These are phyloP conservation scores for Bothriochloa decipiens DNA, from an alignment of 176 grass and related monocot genomes.

Conservation along the genomic window DNA sequence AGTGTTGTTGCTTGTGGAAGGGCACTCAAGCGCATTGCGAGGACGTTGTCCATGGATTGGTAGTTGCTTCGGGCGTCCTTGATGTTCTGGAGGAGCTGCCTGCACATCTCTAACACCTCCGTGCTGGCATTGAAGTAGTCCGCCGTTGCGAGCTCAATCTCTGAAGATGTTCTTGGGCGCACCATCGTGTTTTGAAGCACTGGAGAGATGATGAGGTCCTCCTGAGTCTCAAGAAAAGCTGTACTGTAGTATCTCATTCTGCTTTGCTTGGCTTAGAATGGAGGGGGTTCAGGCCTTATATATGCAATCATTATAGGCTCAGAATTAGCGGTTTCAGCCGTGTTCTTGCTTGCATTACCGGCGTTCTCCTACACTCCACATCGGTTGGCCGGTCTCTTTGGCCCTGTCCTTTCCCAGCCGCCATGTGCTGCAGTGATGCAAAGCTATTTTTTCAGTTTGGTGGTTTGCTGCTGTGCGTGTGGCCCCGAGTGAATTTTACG, in stretches of 20 bases:
- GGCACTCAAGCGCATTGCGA: neutral
- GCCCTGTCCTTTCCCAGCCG: neutral
- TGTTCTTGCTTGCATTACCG: too few species aligned
- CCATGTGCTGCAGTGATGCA: neutral
- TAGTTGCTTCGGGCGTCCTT: conserved; percentile 41
- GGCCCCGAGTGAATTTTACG: neutral
- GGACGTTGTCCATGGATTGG: conserved; percentile 44
- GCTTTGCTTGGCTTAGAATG: too few species aligned
- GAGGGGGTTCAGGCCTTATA: too few species aligned
- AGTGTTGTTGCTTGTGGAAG: conserved; percentile 42
- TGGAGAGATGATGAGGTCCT: neutral
- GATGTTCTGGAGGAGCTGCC: conserved; percentile 45
- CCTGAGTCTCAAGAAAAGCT: neutral
- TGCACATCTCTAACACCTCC: conserved; percentile 48
- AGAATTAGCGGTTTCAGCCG: too few species aligned
- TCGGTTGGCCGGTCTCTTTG: neutral
- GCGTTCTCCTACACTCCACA: neutral
- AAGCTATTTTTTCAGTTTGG: neutral
- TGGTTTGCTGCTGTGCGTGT: neutral
- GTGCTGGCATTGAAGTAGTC: conserved; percentile 49
- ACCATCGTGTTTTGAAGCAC: neutral
- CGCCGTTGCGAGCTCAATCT: neutral
- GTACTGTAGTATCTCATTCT: too few species aligned
- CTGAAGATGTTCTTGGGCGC: neutral
- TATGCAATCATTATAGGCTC: too few species aligned